Evolutionary conservation across 352 stramenopile genomes (phyloP).

Genomic region (Globisporangium abappressorium): DNA sequence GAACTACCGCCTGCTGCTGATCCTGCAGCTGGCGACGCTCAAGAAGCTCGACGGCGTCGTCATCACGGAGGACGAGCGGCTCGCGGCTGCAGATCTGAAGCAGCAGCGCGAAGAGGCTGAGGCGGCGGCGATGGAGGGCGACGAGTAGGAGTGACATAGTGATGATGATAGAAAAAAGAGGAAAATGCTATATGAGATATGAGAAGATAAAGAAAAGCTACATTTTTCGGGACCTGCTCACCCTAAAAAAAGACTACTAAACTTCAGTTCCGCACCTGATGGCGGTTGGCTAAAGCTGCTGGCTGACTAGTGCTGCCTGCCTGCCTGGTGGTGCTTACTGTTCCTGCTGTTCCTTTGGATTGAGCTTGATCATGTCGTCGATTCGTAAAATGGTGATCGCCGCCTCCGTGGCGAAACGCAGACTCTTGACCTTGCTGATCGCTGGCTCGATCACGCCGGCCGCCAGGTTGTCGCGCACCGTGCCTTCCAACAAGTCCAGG

Average conservation of each 20-base stretch:
- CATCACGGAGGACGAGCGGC: constrained; percentile 59
- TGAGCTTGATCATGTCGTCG: constrained; percentile 98
- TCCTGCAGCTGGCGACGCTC: constrained; percentile 51
- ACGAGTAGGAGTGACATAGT: neutral
- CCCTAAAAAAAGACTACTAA: constrained; percentile 7
- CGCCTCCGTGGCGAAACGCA: constrained; percentile 98
- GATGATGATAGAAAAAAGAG: constrained; percentile 6
- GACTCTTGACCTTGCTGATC: constrained; percentile 99
- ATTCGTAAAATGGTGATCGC: constrained; percentile 99
- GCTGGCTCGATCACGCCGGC: constrained; percentile 98
- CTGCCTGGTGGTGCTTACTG: constrained; percentile 46
- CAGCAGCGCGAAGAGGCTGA: constrained; percentile 37
- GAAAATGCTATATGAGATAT: constrained; percentile 29
- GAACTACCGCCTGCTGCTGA: constrained; percentile 50
- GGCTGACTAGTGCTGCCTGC: neutral
- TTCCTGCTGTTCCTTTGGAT: constrained; percentile 82
- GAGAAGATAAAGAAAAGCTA: constrained; percentile 23
- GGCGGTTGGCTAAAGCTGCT: neutral
- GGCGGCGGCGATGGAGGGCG: constrained; percentile 24
- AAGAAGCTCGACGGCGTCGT: constrained; percentile 55
- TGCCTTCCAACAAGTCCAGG: constrained; percentile 96
- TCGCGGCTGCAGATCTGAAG: constrained; percentile 58
- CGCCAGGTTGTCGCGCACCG: constrained; percentile 95
- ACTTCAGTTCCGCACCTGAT: neutral
- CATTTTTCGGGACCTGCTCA: constrained; percentile 7